phyloP scores from a whole-genome alignment of 495 filamentous ascomycete genomes.

The Hypoxylon intermedium region DNA sequence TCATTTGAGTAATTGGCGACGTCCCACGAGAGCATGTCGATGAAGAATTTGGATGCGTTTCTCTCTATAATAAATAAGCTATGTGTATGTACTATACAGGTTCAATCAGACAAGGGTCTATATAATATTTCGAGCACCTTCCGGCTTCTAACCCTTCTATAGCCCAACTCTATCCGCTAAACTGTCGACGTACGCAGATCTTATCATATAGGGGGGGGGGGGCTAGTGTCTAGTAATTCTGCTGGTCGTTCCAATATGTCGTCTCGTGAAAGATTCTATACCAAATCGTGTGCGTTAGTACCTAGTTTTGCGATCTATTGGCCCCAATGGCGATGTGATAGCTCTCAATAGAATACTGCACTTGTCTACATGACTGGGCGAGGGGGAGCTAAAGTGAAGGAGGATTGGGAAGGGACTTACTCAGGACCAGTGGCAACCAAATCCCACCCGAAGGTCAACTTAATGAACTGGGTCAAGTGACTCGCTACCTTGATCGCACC shows the following conservation, averaged over 20 bases:
- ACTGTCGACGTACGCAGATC: not conserved
- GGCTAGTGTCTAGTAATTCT: constrained; percentile 48
- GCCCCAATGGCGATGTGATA: no score
- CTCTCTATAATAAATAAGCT: no score
- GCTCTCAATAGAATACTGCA: no score
- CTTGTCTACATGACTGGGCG: not conserved
- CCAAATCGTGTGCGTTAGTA: not conserved
- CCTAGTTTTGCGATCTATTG: no score
- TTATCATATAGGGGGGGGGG: no score
- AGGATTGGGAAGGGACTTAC: constrained; percentile 29
- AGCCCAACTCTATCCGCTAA: not conserved
- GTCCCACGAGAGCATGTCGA: no score
- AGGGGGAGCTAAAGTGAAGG: not conserved
- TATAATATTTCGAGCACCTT: no score
- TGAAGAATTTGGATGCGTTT: no score
- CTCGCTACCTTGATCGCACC: constrained; percentile 73
- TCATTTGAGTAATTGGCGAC: no score
- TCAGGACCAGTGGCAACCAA: constrained; percentile 66
- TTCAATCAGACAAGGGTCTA: no score
- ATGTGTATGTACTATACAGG: no score
- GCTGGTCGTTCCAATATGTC: constrained; percentile 66
- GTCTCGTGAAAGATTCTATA: constrained; percentile 65
- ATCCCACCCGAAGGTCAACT: constrained; percentile 64
- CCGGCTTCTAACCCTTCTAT: not conserved
- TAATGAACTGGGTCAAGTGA: constrained; percentile 66